Evolutionary conservation across 768 basidiomycete species (phyloP), one percentile per base, ranked within the genome.

Genomic region (Thelephora ganbajun): DNA sequence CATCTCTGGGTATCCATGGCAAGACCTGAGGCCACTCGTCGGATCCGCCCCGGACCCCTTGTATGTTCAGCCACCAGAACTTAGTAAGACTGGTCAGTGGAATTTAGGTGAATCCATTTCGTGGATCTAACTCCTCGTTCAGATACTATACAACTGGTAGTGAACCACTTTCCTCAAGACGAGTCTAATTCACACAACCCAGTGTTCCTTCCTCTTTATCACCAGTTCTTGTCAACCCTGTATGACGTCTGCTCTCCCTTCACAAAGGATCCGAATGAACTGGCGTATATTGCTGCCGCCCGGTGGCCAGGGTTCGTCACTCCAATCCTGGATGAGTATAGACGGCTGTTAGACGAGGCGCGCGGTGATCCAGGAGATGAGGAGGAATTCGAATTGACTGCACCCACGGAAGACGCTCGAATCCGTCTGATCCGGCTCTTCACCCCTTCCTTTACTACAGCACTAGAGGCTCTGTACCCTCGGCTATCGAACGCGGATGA

Each of bases 281-380:
- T 90, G 1, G 71, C 73, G 37, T 90, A 89, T 56, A 72, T 90
- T 23, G 76, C 82, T 2, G 78, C 81, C 0, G 82, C 87, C 5
- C 71, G 79, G 18, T 90, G 88, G 86, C 83, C 86, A 0, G 81
- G 78, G 2, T 89, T 87, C 54, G 72, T 81, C 1, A 72, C 77
- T 47, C 85, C 86, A 0, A 57, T 89, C 12, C 58, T 85, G 6
- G 74, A 75, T 46, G 73, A 53, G 11, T 51, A 57, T 43, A 43
- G 35, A 5, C 48, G 45, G 11, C 52, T 30, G 16, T 18, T 30
- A n/a, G 54, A 46, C 22, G 50, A 55, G 33, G 56, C 55, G 52
- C 14, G 43, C 18, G 26, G 34, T 41, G 61, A 59, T 11, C 57
- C 54, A 6, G 46, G 47, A 7, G 57, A 57, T 1, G 53, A 53